phyloP scores from a whole-genome alignment of 192 early-diverging fungal genomes.

The Coemansia aciculifera region DNA sequence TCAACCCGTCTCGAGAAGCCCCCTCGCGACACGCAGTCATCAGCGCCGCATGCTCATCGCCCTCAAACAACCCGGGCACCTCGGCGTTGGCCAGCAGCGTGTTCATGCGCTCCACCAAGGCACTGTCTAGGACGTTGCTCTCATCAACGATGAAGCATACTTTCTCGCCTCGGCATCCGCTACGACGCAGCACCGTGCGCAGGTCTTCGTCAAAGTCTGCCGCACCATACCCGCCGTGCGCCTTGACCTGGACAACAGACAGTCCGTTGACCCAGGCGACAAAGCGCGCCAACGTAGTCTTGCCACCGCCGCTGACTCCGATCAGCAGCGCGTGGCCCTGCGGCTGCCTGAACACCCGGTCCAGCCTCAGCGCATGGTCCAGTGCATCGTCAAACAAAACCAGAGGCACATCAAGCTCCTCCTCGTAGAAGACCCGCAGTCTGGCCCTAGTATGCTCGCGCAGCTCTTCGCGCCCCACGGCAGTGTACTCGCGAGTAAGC shows the following conservation, averaged over 20 bases:
- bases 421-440: slow-evolving; percentile 98
- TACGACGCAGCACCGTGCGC: slow-evolving; percentile 79
- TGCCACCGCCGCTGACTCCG: slow-evolving; percentile 95
- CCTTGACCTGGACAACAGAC: slow-evolving; percentile 93
- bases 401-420: slow-evolving; percentile 96
- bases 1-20: slow-evolving; percentile 86
- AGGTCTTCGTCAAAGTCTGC: slow-evolving; percentile 99
- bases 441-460: slow-evolving; percentile 92
- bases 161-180: slow-evolving; percentile 97
- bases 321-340: slow-evolving; percentile 99
- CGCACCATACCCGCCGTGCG: slow-evolving; percentile 94
- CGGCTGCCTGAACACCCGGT: slow-evolving; percentile 95
- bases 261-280: slow-evolving; percentile 99
- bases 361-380: slow-evolving; percentile 97
- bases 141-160: slow-evolving; percentile 99
- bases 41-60: slow-evolving; percentile 92
- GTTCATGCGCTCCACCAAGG: slow-evolving; percentile 99
- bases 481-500: slow-evolving; percentile 90
- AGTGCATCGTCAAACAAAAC: slow-evolving; percentile 98
- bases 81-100: slow-evolving; percentile 98
- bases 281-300: slow-evolving; percentile 97
- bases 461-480: slow-evolving; percentile 84
- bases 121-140: slow-evolving; percentile 94
- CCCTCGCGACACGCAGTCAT: slow-evolving; percentile 96
- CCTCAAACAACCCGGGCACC: slow-evolving; percentile 98